phyloP scores from a whole-genome alignment of 2,329 filamentous ascomycete genomes.

The Ophiosphaerella herpotricha region DNA sequence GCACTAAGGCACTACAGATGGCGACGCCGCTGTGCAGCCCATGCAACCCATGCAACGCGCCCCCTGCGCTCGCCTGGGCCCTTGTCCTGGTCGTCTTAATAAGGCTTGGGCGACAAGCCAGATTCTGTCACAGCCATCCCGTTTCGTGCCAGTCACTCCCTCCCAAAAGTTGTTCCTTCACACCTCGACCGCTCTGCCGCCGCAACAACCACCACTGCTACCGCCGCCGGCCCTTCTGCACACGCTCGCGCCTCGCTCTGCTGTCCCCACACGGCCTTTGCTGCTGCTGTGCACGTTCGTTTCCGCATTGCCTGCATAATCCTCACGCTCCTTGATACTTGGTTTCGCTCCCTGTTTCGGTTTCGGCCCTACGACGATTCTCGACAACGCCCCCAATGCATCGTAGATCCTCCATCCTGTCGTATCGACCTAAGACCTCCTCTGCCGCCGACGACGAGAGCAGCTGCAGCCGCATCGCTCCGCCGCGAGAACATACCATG shows the following conservation, averaged over 20 bases:
- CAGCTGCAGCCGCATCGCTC: conserved; percentile 4
- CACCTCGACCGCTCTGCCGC: neutral
- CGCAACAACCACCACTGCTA: neutral
- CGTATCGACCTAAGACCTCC: conserved; percentile 46
- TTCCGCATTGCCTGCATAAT: conserved; percentile 1
- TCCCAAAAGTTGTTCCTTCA: conserved; percentile 4
- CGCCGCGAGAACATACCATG: conserved; percentile 25
- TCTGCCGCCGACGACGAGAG: conserved; percentile 50
- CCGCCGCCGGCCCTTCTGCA: no score
- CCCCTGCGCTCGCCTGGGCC: neutral
- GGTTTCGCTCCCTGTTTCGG: conserved; percentile 6
- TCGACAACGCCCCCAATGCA: conserved; percentile 37
- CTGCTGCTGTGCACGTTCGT: conserved; percentile 15
- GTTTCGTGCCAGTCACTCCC: conserved; percentile 5
- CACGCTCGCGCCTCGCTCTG: neutral
- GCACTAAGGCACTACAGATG: no score
- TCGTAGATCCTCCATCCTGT: conserved; percentile 42
- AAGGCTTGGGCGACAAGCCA: conserved; percentile 6
- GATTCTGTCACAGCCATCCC: conserved; percentile 3
- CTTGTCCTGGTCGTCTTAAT: neutral
- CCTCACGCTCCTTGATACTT: neutral
- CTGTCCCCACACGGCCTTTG: conserved; percentile 3
- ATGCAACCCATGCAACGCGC: no score
- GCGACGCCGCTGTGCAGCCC: no score
- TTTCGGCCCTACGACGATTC: conserved; percentile 9